phyloP scores from a whole-genome alignment of 2,329 filamentous ascomycete species.

The Talaromyces verruculosus region DNA sequence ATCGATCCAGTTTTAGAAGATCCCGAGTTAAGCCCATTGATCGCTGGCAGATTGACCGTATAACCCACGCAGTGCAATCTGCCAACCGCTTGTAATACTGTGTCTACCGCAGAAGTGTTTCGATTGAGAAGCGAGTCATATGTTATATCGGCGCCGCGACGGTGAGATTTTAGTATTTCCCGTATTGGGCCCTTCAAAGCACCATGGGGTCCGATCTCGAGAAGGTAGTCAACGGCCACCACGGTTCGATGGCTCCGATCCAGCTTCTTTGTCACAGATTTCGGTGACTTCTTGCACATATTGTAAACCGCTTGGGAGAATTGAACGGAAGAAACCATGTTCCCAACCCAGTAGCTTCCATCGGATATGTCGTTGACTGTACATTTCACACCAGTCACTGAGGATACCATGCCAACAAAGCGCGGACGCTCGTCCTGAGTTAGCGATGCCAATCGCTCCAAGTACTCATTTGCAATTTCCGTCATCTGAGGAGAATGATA shows the following conservation, averaged over 20 bases:
- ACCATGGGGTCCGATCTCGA: slow-evolving; percentile 37
- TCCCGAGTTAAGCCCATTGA: neutral
- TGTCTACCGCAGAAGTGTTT: neutral
- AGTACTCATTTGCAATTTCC: neutral
- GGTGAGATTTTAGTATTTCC: neutral
- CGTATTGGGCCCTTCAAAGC: slow-evolving; percentile 25
- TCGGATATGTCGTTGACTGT: slow-evolving; percentile 17
- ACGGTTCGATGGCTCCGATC: neutral
- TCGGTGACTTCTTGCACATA: slow-evolving; percentile 15
- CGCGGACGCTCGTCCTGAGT: neutral
- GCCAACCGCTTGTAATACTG: neutral
- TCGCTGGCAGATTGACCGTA: neutral
- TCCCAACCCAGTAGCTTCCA: slow-evolving; percentile 24
- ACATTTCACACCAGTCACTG: slow-evolving; percentile 24
- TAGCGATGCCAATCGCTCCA: neutral
- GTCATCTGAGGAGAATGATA: neutral
- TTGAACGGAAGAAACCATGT: slow-evolving; percentile 33
- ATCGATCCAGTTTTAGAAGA: neutral
- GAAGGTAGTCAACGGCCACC: slow-evolving; percentile 23
- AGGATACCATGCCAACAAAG: slow-evolving; percentile 15
- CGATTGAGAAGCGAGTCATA: neutral
- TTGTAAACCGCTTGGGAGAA: slow-evolving; percentile 27
- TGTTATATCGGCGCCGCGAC: neutral
- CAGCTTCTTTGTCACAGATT: neutral
- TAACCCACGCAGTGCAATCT: neutral